Evolutionary conservation across 768 basidiomycete genomes (phyloP), one percentile per base, ranked within the genome.

Genomic region (Rhodotorula graminis): DNA sequence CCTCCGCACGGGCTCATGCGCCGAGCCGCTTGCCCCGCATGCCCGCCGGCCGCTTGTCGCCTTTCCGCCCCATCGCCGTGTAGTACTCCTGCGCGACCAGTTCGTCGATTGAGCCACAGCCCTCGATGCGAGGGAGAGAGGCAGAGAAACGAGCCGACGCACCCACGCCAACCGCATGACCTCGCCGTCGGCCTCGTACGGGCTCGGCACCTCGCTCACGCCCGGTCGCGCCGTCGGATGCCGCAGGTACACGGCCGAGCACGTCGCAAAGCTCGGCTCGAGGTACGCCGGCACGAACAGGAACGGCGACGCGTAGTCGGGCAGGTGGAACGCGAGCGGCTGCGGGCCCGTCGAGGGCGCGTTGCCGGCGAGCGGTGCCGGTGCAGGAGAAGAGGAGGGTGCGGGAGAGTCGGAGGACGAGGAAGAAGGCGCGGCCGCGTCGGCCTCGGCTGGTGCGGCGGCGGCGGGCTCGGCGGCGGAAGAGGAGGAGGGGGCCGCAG

Each of bases 151-250:
- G 49, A 19, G 47, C n/a, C 44, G 29, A 52, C 73, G 19, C 53
- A 72, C 95, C 96, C 96, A 99, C 7, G 92, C 89, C 69, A 92
- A 86, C 69, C 92, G 88, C 72, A 98, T 86, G 21, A 96, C 84
- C 75, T 94, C 91, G 27, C 96, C 96, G 78, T 96, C 94, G 0
- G 96, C 93, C 73, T 94, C 92, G 81, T 90, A 98, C 5, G 96
- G 96, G 9, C 91, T 91, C 12, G 95, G 92, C 50, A 99, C 90
- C 81, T 99, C 96, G 25, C 90, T 91, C 82, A 95, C 93, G 12
- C 91, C 91, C 0, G 93, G 92, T n/a, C 93, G 87, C 0, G 95
- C 96, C 0, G 94, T 96, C 15, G 96, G 96, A 78, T 98, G 93
- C 50, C 96, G 90, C 46, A 98, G 87, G 80, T 95, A 98, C 64